Percentiles rank a stretch among this genome's conserved stretches.
These are phyloP conservation scores for Globisporangium iwayamae DNA, from an alignment of 352 stramenopile genomes.

Conservation along the genomic window DNA sequence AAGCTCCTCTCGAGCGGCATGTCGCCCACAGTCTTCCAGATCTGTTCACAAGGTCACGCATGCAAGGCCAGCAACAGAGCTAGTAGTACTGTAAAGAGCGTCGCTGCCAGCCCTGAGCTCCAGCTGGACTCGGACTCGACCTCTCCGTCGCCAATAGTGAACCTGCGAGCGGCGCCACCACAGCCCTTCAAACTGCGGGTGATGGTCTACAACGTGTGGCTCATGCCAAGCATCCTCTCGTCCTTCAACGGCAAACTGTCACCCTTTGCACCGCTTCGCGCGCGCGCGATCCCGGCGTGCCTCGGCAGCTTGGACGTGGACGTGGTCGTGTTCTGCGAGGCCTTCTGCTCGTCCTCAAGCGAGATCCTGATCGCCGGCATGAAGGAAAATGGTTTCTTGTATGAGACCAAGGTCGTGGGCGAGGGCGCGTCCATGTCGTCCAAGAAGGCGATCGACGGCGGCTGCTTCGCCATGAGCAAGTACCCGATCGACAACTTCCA, in stretches of 20 bases:
- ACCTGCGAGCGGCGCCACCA: neutral
- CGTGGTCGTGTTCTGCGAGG: slow-evolving; percentile 72
- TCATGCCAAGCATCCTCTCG: slow-evolving; percentile 55
- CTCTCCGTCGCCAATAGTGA: neutral
- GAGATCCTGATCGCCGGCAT: slow-evolving; percentile 54
- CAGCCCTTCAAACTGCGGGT: slow-evolving; percentile 43
- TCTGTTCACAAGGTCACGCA: slow-evolving; percentile 23
- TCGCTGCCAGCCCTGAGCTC: neutral
- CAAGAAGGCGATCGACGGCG: slow-evolving; percentile 62
- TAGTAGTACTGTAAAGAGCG: neutral
- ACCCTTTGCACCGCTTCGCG: slow-evolving; percentile 37
- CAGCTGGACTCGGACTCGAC: slow-evolving; percentile 11
- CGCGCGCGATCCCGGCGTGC: slow-evolving; percentile 50
- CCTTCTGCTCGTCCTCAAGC: slow-evolving; percentile 44
- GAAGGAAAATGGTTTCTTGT: slow-evolving; percentile 63
- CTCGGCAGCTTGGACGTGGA: slow-evolving; percentile 39
- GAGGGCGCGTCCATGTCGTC: slow-evolving; percentile 38
- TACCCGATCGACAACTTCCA: slow-evolving; percentile 54
- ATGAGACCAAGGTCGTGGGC: slow-evolving; percentile 63
- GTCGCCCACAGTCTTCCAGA: slow-evolving; percentile 44
- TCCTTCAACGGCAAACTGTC: slow-evolving; percentile 66
- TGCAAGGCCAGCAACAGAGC: slow-evolving; percentile 3
- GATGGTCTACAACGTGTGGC: slow-evolving; percentile 75
- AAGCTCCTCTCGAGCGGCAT: slow-evolving; percentile 49
- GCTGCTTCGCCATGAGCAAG: slow-evolving; percentile 67